Evolutionary conservation across 306 rosid genomes (phyloP).

Genomic region (Cucumis hystrix): DNA sequence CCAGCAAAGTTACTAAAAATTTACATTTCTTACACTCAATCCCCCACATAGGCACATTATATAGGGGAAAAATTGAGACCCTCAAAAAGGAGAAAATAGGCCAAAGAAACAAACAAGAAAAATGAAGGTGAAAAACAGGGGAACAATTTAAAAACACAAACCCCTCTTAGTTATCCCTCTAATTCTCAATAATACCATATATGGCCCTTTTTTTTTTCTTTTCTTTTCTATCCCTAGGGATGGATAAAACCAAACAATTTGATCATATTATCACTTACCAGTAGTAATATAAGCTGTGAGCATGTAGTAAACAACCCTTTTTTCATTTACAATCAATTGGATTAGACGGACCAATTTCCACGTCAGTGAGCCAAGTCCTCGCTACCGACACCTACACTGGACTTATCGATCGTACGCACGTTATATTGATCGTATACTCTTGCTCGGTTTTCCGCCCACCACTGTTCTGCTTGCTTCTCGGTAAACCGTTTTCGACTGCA

Average conservation of each 20-base stretch:
- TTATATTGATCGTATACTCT: constrained; percentile 81
- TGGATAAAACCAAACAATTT: constrained; percentile 38
- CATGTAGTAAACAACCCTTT: constrained; percentile 22
- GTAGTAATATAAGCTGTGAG: constrained; percentile 35
- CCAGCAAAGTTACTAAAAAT: constrained; percentile 63
- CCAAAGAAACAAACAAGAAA: constrained; percentile 8
- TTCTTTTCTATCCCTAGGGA: constrained; percentile 26
- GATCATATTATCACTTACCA: constrained; percentile 24
- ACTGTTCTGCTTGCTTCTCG: constrained; percentile 88
- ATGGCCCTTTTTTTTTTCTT: constrained; percentile 3
- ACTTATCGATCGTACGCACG: constrained; percentile 66
- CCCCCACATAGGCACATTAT: constrained; percentile 24
- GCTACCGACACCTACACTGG: constrained; percentile 71
- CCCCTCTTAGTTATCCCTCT: constrained; percentile 48
- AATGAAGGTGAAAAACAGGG: constrained; percentile 4
- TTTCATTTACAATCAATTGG: constrained; percentile 50
- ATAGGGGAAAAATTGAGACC: constrained; percentile 38
- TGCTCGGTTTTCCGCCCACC: constrained; percentile 95
- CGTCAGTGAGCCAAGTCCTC: constrained; percentile 62
- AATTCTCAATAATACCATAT: constrained; percentile 27
- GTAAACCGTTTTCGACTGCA: constrained; percentile 92
- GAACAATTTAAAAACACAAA: constrained; percentile 31
- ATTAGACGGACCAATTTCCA: constrained; percentile 7
- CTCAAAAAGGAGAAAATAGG: constrained; percentile 2
- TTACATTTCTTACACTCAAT: constrained; percentile 64